Conservation (phyloP, 2,329 filamentous ascomycete species). For the Sphaerulina musiva region DNA sequence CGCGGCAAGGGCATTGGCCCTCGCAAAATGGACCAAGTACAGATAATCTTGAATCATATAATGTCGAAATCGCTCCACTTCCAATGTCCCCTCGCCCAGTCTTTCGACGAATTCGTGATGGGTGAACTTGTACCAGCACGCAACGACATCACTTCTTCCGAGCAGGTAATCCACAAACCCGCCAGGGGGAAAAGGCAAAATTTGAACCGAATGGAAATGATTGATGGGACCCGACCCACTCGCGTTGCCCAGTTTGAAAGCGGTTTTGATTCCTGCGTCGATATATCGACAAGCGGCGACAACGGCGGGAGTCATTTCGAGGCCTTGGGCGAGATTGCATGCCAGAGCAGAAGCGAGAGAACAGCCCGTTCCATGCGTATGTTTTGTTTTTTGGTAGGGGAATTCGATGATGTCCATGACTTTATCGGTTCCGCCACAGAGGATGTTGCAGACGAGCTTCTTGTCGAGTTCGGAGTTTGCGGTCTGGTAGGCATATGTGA, state of each 20-base stretch:
- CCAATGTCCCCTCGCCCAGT: slow-evolving; percentile 68
- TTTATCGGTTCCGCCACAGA: slow-evolving; percentile 56
- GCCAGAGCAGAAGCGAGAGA: slow-evolving; percentile 81
- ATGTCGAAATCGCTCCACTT: slow-evolving; percentile 70
- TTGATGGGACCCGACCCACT: slow-evolving; percentile 66
- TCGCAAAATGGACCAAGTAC: slow-evolving; percentile 79
- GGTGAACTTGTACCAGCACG: slow-evolving; percentile 68
- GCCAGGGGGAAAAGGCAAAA: slow-evolving; percentile 63
- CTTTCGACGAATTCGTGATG: slow-evolving; percentile 76
- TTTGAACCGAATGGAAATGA: slow-evolving; percentile 67
- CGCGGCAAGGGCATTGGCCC: slow-evolving; percentile 75
- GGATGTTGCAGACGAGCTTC: slow-evolving; percentile 66
- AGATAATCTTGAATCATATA: slow-evolving; percentile 92
- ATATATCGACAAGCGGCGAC: slow-evolving; percentile 63
- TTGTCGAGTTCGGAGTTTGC: slow-evolving; percentile 55
- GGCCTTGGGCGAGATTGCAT: slow-evolving; percentile 60
- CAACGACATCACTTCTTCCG: slow-evolving; percentile 63
- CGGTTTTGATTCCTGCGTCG: slow-evolving; percentile 62
- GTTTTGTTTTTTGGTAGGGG: slow-evolving; percentile 63
- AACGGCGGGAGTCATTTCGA: slow-evolving; percentile 55
- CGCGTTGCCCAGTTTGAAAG: slow-evolving; percentile 50
- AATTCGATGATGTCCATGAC: slow-evolving; percentile 57
- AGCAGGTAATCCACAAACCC: slow-evolving; percentile 80
- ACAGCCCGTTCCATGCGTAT: slow-evolving; percentile 93
- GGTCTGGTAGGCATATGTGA: slow-evolving; percentile 56